Evolutionary conservation across 108 stramenopile genomes (phyloP).

Genomic region (Stephanodiscus triporus): DNA sequence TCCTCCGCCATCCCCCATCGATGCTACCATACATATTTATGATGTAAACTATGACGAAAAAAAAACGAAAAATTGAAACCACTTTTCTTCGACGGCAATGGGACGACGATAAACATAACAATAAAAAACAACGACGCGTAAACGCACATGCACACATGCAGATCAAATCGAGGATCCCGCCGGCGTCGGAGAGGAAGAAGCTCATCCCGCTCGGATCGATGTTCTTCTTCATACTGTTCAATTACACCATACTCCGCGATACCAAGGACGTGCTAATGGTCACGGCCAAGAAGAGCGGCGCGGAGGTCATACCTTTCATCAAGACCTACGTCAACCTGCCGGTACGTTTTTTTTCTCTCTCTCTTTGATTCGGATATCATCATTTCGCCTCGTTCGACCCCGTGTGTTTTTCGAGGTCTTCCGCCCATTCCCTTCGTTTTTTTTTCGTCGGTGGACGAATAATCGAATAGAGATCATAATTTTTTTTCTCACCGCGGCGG

Average conservation of each 20-base stretch:
- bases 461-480: no score
- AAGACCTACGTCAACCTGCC: conserved; percentile 97
- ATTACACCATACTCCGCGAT: conserved; percentile 97
- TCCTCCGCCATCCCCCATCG: no score
- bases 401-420: no score
- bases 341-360: not conserved
- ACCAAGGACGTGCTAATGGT: conserved; percentile 95
- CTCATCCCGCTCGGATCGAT: conserved; percentile 90
- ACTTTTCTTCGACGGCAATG: no score
- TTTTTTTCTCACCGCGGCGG: conserved; percentile 6
- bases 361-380: not conserved
- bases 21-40: no score
- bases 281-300: conserved; percentile 87
- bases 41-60: no score
- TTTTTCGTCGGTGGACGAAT: no score
- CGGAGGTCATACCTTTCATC: conserved; percentile 97
- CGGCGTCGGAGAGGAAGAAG: conserved; percentile 88
- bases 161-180: conserved; percentile 72
- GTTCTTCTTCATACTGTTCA: conserved; percentile 98
- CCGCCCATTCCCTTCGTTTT: no score
- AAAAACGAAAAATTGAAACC: conserved; percentile 32
- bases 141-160: no score
- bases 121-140: no score
- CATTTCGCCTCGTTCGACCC: not conserved
- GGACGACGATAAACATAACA: not conserved